Evolutionary conservation across 2,329 filamentous ascomycete genomes (phyloP).

Genomic region (Arachnomyces sp.): DNA sequence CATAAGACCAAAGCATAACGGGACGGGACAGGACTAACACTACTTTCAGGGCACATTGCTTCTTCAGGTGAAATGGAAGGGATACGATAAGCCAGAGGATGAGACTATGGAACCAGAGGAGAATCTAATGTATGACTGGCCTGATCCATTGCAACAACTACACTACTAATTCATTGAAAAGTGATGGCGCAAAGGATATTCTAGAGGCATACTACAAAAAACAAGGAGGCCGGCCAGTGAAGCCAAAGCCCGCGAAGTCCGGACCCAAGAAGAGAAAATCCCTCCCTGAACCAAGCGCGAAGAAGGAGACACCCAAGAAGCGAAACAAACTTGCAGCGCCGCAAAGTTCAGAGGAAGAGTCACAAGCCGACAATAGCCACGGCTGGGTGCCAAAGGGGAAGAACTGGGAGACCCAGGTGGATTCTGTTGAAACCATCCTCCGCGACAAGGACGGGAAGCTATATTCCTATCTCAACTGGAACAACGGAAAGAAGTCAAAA

Average conservation of each 20-base stretch:
- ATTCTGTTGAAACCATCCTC: constrained; percentile 37
- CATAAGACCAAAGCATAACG: not conserved
- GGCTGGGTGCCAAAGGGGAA: constrained; percentile 34
- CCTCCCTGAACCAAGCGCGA: constrained; percentile 17
- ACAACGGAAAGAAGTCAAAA: constrained; percentile 37
- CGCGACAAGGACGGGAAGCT: constrained; percentile 28
- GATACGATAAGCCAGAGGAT: constrained; percentile 36
- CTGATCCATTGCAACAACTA: not conserved
- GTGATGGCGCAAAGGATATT: constrained; percentile 32
- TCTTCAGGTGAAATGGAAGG: constrained; percentile 42
- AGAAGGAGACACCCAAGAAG: constrained; percentile 29
- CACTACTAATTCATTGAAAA: constrained; percentile 17
- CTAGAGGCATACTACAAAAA: constrained; percentile 34
- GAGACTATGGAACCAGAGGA: constrained; percentile 41
- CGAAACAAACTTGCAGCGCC: constrained; percentile 2
- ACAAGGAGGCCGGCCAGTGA: constrained; percentile 36
- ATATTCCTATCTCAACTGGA: constrained; percentile 36
- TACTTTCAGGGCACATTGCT: constrained; percentile 27
- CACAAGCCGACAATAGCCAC: constrained; percentile 12
- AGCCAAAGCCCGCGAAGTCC: constrained; percentile 15
- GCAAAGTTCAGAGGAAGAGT: not conserved
- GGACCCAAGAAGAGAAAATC: constrained; percentile 16
- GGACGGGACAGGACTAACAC: constrained; percentile 8
- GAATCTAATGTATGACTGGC: constrained; percentile 31
- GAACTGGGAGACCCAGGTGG: constrained; percentile 38